These are phyloP conservation scores for Huntiella omanensis DNA, from an alignment of 2,329 filamentous ascomycete species.

Conservation along the genomic window DNA sequence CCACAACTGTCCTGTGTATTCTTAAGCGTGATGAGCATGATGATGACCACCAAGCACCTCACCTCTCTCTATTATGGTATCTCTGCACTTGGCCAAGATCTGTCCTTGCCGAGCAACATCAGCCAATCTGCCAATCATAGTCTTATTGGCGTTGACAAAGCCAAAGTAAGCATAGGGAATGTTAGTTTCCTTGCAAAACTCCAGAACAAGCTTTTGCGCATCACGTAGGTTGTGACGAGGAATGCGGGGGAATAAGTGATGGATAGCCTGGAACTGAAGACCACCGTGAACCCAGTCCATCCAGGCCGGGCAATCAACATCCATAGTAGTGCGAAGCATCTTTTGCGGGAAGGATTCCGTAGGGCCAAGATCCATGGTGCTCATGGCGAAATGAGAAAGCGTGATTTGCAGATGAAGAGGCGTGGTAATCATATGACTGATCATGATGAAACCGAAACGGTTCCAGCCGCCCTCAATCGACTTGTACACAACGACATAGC, in stretches of 20 bases:
- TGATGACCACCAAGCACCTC: conserved; percentile 11
- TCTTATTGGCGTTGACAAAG: conserved; percentile 66
- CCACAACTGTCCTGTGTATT: neutral
- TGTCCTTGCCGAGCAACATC: conserved; percentile 66
- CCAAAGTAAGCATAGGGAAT: conserved; percentile 76
- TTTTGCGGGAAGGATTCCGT: conserved; percentile 76
- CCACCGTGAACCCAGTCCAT: conserved; percentile 80
- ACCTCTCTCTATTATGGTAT: conserved; percentile 10
- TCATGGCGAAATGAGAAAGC: conserved; percentile 85
- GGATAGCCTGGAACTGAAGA: conserved; percentile 75
- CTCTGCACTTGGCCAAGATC: conserved; percentile 59
- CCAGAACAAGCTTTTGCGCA: conserved; percentile 55
- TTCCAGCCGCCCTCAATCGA: conserved; percentile 49
- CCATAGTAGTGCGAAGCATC: conserved; percentile 87
- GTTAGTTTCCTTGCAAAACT: conserved; percentile 65
- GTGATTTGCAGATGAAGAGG: conserved; percentile 81
- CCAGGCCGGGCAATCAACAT: conserved; percentile 75
- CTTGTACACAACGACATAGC: conserved; percentile 61
- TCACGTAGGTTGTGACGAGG: conserved; percentile 67
- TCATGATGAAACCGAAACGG: conserved; percentile 55
- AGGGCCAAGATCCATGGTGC: conserved; percentile 66
- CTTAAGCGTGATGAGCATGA: conserved; percentile 11
- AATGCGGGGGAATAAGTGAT: conserved; percentile 69
- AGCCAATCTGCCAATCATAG: conserved; percentile 56
- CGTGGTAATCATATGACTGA: conserved; percentile 66